These are phyloP conservation scores for Diutina siamensis DNA, from an alignment of 1,139 yeast species.

Conservation along the genomic window DNA sequence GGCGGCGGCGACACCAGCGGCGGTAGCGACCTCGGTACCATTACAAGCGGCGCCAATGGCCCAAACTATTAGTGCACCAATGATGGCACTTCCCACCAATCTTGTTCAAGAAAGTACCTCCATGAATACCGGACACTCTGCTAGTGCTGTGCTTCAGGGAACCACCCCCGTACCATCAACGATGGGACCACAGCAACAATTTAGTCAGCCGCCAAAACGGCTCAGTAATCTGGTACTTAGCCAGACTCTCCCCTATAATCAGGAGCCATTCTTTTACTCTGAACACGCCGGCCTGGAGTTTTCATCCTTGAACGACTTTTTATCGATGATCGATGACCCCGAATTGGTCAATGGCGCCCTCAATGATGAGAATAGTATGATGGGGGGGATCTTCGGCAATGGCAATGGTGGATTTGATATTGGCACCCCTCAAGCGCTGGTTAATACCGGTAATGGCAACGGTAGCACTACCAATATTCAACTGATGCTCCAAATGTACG, in stretches of 20 bases:
- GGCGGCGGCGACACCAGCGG: not conserved
- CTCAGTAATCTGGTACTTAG: constrained; percentile 14
- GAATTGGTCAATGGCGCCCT: constrained; percentile 19
- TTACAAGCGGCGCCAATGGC: not conserved
- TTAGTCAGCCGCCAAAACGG: not conserved
- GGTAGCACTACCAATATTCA: constrained; percentile 5
- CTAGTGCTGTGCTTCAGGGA: no score
- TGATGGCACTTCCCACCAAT: not conserved
- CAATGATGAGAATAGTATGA: not conserved
- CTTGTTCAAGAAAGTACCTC: not conserved
- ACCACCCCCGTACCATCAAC: not conserved
- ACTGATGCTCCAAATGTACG: constrained; percentile 1
- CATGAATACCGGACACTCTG: not conserved
- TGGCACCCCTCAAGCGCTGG: not conserved
- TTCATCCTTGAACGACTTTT: constrained; percentile 77
- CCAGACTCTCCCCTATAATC: constrained; percentile 40
- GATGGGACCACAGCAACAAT: not conserved
- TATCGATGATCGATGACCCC: constrained; percentile 86
- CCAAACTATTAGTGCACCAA: not conserved
- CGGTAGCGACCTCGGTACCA: not conserved
- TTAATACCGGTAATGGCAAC: no score
- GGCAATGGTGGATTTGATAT: not conserved
- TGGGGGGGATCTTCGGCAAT: not conserved
- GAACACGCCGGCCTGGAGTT: constrained; percentile 94
- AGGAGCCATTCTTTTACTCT: constrained; percentile 71